A percentile compares a stretch with the other conserved stretches of the same genome.
Evolutionary conservation across 257 asterid species (phyloP).

Genomic region (Striga asiatica): DNA sequence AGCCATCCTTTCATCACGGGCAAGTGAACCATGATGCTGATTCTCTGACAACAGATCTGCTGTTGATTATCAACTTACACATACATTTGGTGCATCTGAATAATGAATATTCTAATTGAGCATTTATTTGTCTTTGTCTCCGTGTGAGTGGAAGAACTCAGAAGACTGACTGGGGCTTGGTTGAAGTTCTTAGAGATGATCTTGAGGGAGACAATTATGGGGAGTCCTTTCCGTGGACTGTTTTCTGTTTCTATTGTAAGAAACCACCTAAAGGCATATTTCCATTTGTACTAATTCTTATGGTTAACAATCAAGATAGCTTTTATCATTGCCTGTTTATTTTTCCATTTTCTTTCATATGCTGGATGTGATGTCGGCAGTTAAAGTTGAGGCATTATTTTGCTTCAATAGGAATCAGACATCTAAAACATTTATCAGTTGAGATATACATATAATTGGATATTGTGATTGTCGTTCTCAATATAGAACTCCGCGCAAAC

Average conservation of each 20-base stretch:
- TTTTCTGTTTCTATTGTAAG: slow-evolving; percentile 98
- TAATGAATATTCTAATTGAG: slow-evolving; percentile 70
- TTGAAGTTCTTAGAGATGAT: too few relatives aligned
- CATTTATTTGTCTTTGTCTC: slow-evolving; percentile 64
- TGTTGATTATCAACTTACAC: slow-evolving; percentile 58
- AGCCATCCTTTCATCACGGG: slow-evolving; percentile 99
- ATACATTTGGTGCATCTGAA: slow-evolving; percentile 40
- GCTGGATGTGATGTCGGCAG: slow-evolving; percentile 24
- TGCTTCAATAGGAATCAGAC: slow-evolving; percentile 20
- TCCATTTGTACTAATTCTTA: slow-evolving; percentile 63
- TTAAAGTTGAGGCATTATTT: slow-evolving; percentile 26
- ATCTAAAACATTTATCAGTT: slow-evolving; percentile 19
- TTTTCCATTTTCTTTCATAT: slow-evolving; percentile 18
- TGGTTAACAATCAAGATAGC: slow-evolving; percentile 43
- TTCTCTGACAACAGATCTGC: slow-evolving; percentile 63
- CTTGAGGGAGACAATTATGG: slow-evolving; percentile 52
- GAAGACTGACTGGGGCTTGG: slow-evolving; percentile 35
- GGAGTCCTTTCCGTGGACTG: slow-evolving; percentile 87
- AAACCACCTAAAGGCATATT: slow-evolving; percentile 71
- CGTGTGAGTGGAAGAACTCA: slow-evolving; percentile 48
- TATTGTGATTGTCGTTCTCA: slow-evolving; percentile 12
- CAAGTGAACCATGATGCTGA: slow-evolving; percentile 91
- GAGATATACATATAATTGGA: neutral
- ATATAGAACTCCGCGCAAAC: too few relatives aligned
- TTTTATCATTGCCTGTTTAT: slow-evolving; percentile 18